These are phyloP conservation scores for Aureobasidium lini DNA, from an alignment of 2,329 filamentous ascomycete genomes.

Conservation along the genomic window DNA sequence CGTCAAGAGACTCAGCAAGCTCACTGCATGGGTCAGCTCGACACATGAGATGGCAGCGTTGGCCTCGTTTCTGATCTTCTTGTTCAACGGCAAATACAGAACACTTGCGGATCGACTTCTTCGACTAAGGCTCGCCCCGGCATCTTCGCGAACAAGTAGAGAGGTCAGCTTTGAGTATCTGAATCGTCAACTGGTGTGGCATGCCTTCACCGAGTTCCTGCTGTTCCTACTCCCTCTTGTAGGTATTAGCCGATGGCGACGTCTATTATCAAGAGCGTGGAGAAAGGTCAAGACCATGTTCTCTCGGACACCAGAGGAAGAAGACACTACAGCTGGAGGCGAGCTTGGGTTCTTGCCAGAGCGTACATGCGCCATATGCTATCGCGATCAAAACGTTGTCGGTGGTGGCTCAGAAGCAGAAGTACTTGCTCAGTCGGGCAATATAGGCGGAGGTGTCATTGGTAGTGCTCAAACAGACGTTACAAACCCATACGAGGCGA, in stretches of 20 bases:
- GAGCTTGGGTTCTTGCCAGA: conserved; percentile 83
- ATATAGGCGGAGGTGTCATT: conserved; percentile 61
- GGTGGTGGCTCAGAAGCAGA: conserved; percentile 61
- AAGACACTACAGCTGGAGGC: conserved; percentile 40
- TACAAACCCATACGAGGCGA: conserved; percentile 89
- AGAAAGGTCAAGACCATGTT: conserved; percentile 60
- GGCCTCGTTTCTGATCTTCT: conserved; percentile 79
- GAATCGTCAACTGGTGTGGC: conserved; percentile 96
- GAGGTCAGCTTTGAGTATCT: conserved; percentile 97
- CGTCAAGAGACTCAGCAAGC: conserved; percentile 52
- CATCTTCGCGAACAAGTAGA: conserved; percentile 74
- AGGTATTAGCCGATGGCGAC: conserved; percentile 84
- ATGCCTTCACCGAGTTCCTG: conserved; percentile 99
- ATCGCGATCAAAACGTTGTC: conserved; percentile 79
- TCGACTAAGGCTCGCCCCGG: conserved; percentile 75
- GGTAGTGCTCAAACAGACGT: conserved; percentile 88
- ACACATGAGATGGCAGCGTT: conserved; percentile 76
- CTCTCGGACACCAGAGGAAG: conserved; percentile 43
- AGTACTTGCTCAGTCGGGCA: conserved; percentile 53
- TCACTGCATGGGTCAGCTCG: conserved; percentile 64
- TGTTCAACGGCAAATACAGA: conserved; percentile 83
- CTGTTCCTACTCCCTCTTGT: conserved; percentile 95
- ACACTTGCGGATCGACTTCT: conserved; percentile 82
- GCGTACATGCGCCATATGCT: conserved; percentile 93
- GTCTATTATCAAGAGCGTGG: conserved; percentile 85